phyloP scores from a whole-genome alignment of 139 green algal genomes.

The Closterium sp. region DNA sequence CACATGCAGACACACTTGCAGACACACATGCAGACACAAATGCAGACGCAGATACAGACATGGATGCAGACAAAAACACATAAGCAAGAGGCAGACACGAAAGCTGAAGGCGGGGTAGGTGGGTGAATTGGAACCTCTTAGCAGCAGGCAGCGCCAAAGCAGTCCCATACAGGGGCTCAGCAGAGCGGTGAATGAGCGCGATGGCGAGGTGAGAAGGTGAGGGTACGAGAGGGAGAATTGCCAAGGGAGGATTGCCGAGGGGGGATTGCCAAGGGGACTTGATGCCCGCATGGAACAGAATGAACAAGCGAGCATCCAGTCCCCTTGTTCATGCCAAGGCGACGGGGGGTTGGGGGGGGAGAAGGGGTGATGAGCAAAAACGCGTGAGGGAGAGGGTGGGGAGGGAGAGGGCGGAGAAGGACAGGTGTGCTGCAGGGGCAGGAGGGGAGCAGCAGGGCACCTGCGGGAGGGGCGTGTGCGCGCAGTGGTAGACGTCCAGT shows the following conservation, averaged over 20 bases:
- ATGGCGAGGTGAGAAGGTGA: too few relatives aligned
- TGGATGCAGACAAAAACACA: background rate
- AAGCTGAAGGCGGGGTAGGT: background rate
- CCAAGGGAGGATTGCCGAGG: too few relatives aligned
- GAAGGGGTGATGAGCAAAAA: too few relatives aligned
- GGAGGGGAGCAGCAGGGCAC: too few relatives aligned
- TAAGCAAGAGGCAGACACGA: background rate
- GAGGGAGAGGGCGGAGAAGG: background rate
- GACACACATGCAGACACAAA: background rate
- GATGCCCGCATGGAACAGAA: too few relatives aligned
- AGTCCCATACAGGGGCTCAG: background rate
- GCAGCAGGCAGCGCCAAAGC: background rate
- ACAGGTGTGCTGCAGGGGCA: too few relatives aligned
- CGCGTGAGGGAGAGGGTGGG: background rate
- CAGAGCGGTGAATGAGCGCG: too few relatives aligned
- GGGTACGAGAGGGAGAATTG: too few relatives aligned
- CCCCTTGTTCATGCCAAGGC: too few relatives aligned
- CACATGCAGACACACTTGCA: background rate
- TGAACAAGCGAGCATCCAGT: too few relatives aligned
- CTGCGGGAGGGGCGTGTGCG: background rate
- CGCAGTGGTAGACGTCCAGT: slow-evolving; percentile 5
- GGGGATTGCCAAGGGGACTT: too few relatives aligned
- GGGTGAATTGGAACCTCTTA: background rate
- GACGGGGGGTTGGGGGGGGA: too few relatives aligned
- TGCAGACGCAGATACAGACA: background rate